Base-by-base conservation (phyloP, 768 basidiomycete genomes). In the Crepidotus variabilis region DNA sequence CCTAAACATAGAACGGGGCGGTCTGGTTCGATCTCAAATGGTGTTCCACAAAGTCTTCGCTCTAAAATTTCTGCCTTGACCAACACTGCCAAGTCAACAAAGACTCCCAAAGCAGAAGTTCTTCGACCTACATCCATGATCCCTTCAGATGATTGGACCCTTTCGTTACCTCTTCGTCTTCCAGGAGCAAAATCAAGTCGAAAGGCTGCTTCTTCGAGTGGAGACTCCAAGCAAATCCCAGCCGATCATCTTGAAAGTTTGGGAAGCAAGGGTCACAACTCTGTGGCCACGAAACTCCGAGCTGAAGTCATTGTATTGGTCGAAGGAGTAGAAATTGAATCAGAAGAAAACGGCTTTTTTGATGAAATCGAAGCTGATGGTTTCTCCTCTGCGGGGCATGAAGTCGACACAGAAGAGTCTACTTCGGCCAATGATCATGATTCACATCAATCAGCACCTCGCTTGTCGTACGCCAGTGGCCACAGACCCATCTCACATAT, bases 91-190 rank as follows among this genome's bases (percentile, higher is more conserved):
- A 46, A 16, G 21, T 22, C 13, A 24, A 46, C 35, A 28, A 53
- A 53, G 24, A 8, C 52, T 45, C 51, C 23, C 21, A 36, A 23
- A 21, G 21, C 35, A 35, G 35, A 49, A 14, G 32, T 48, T 47
- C 28, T 28, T 8, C 39, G 18, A 43, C 14, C 39, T 5, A 43
- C 39, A 5, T 43, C 39, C 39, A 14, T 16, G 39, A 43, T 43
- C 5, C 18, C 18, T 4, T 43, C 39, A 20, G 61, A 64, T 6
- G 63, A 64, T 36, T 63, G 63, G 62, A 65, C 62, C 8, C 52
- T 65, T 50, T 62, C 63, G 14, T 33, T 63, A 32, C 65, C 63
- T 16, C 46, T 64, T 34, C 57, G 52, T 9, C 52, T 51, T 11
- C 54, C 52, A 4, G 18, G 36, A 18, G 22, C 39, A 13, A 45